Conservation (phyloP, 192 early-diverging fungal genomes). For the Entomortierella parvispora region DNA sequence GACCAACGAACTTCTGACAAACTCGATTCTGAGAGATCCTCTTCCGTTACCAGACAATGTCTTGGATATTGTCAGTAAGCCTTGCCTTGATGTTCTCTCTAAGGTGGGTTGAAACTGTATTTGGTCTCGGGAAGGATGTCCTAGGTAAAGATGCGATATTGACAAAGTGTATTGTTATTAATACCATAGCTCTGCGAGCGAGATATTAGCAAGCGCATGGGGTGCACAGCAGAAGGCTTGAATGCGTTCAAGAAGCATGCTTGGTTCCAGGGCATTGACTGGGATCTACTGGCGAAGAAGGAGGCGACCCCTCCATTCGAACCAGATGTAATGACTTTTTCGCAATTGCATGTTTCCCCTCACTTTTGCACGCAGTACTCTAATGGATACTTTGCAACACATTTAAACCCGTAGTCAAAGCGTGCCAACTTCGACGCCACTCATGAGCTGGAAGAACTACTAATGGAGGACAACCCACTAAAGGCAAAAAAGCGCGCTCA, state of each 20-base stretch:
- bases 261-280: conserved; percentile 82
- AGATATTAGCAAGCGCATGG: conserved; percentile 79
- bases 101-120: too few relatives aligned
- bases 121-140: too few relatives aligned
- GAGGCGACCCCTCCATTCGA: conserved; percentile 82
- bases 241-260: conserved; percentile 77
- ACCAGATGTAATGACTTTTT: conserved; percentile 72
- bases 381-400: too few relatives aligned
- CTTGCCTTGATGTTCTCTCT: conserved; percentile 64
- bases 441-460: conserved; percentile 94
- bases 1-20: conserved; percentile 76
- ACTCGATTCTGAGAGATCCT: conserved; percentile 75
- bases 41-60: conserved; percentile 73
- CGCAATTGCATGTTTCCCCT: too few relatives aligned
- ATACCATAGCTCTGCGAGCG: conserved; percentile 78
- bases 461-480: conserved; percentile 96
- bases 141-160: too few relatives aligned
- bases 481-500: conserved; percentile 74
- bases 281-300: conserved; percentile 78
- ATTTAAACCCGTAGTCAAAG: too few relatives aligned
- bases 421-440: conserved; percentile 95
- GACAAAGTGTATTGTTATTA: too few relatives aligned
- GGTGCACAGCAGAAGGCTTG: conserved; percentile 78
- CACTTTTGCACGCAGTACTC: too few relatives aligned
- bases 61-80: conserved; percentile 46